Base-by-base conservation (phyloP, 371 early-diverging fungal genomes). In the Parasitella parasitica region DNA sequence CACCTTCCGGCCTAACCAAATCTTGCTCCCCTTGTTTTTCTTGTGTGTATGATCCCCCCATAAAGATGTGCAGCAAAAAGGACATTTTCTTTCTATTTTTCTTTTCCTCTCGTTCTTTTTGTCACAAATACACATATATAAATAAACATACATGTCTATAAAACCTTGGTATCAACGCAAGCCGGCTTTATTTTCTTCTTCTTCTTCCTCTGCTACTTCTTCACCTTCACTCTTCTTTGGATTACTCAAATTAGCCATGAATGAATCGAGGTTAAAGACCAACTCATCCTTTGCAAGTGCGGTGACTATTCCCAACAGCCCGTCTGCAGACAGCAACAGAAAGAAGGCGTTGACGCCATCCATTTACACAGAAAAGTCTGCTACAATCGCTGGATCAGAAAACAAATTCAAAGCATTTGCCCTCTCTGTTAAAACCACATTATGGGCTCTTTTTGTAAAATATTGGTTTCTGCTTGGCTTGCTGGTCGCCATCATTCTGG, bases 391-490 rank as follows among this genome's bases (percentile, higher is more conserved):
- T 32, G 41, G 35, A 16, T n/a, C 54, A 22, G 20, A 50, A 30
- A 49, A 32, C 49, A 60, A 9, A 72, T 78, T 51, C 78, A 77
- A 59, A 61, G 53, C 20, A 3, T 50, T 15, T 75, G 76, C 63
- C 66, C 72, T 6, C 28, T 38, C 55, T n/a, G 22, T 30, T n/a
- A 61, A 37, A 62, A 66, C 22, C 8, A 16, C 38, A 3, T 8
- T 38, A 4, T 54, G 57, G 46, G 46, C 55, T 15, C 16, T 66
- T 3, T 66, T 70, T 66, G 53, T 52, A 35, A 71, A 71, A 54
- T 71, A 71, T 50, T 71, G 71, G 71, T 71, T 84, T 54, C 59
- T 84, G 20, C 67, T 82, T 46, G 89, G 89, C 15, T 72, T 89
- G 15, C 59, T 73, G 7, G 20, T 81, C 9, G 82, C 74, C 11